Conservation (phyloP, 2,329 filamentous ascomycete species). For the Talaromyces sp. region DNA sequence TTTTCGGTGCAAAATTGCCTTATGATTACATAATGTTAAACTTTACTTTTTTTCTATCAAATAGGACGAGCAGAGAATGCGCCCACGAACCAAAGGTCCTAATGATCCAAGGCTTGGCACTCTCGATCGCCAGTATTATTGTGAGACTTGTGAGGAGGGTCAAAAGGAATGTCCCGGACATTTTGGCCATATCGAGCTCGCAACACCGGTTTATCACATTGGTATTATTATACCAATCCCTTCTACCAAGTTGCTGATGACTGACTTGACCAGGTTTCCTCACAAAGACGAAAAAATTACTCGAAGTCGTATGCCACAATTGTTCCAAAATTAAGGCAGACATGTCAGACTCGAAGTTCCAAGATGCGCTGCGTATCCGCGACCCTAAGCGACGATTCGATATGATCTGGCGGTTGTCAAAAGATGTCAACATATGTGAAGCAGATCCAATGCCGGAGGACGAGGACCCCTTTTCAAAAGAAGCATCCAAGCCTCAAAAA, state of each 20-base stretch:
- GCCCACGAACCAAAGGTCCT: slow-evolving; percentile 84
- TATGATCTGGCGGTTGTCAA: slow-evolving; percentile 86
- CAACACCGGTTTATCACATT: slow-evolving; percentile 89
- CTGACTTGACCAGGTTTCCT: slow-evolving; percentile 69
- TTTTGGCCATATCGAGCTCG: slow-evolving; percentile 97
- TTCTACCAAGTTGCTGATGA: not conserved
- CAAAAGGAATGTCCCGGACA: slow-evolving; percentile 96
- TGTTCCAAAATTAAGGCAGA: slow-evolving; percentile 97
- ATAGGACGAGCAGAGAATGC: slow-evolving; percentile 81
- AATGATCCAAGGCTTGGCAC: slow-evolving; percentile 96
- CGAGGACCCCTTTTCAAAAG: slow-evolving; percentile 64
- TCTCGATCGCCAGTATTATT: slow-evolving; percentile 92
- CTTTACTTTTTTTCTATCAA: slow-evolving; percentile 24
- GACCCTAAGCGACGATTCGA: slow-evolving; percentile 95
- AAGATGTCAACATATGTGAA: slow-evolving; percentile 81
- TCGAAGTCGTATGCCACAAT: slow-evolving; percentile 98
- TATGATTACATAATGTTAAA: slow-evolving; percentile 13
- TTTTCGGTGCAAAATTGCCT: slow-evolving; percentile 17
- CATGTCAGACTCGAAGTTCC: slow-evolving; percentile 83
- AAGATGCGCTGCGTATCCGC: slow-evolving; percentile 74
- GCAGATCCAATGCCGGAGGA: slow-evolving; percentile 69
- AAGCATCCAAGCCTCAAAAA: slow-evolving; percentile 51
- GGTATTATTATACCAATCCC: slow-evolving; percentile 41
- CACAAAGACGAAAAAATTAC: slow-evolving; percentile 98
- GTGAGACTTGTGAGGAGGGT: slow-evolving; percentile 91